Conservation (phyloP, 1,284 basidiomycete species). For the Cutaneotrichosporon sp. region DNA sequence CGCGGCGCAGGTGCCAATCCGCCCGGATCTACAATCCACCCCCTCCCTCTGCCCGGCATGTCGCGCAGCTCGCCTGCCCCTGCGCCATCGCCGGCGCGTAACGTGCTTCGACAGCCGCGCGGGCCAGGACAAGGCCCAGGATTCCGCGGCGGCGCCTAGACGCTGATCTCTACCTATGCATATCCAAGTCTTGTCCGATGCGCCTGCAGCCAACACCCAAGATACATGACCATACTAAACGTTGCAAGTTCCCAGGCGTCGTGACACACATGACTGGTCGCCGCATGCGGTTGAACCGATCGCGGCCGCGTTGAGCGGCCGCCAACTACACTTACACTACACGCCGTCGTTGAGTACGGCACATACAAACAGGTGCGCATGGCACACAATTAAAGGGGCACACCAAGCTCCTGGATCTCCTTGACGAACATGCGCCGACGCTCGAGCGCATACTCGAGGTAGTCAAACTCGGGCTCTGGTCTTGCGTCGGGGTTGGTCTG, state of each 20-base stretch:
- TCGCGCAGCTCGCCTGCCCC: background rate
- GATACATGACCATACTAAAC: no score
- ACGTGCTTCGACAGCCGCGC: slow-evolving; percentile 16
- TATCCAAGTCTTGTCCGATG: no score
- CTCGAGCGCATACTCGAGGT: slow-evolving; percentile 47
- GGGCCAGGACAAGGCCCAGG: slow-evolving; percentile 9
- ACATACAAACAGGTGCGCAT: background rate
- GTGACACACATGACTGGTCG: no score
- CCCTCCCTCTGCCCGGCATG: background rate
- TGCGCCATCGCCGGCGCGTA: background rate
- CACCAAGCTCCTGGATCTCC: slow-evolving; percentile 39
- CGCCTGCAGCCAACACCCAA: no score
- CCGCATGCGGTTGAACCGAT: no score
- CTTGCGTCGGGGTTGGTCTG: slow-evolving; percentile 20
- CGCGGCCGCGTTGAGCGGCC: no score
- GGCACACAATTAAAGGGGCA: slow-evolving; percentile 5
- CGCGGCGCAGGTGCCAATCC: background rate
- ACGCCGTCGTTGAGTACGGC: no score
- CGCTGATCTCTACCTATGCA: no score
- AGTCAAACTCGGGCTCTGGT: slow-evolving; percentile 42
- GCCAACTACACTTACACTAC: no score
- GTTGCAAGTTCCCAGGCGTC: no score
- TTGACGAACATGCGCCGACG: slow-evolving; percentile 46
- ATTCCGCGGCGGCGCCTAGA: background rate
- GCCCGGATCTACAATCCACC: no score